Base-by-base conservation (phyloP, 108 stramenopile species). In the Pseudonitzschia multistriata region DNA sequence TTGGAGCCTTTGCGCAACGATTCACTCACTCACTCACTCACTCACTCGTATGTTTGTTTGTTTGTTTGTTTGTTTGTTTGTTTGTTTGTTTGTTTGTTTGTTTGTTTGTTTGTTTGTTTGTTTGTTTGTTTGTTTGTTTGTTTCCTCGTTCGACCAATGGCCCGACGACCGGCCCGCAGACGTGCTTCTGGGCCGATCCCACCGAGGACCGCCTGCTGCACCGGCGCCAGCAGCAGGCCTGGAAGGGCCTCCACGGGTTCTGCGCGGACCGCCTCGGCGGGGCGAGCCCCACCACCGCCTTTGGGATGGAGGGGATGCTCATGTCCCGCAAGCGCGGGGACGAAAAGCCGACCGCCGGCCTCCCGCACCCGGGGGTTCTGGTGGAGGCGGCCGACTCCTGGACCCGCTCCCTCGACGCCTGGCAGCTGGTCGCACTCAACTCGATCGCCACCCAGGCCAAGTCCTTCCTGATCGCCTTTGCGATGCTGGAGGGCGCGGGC, bases 161-260 rank as follows among this genome's bases (percentile, higher is more conserved):
- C n/a, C n/a, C n/a, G n/a, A n/a, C n/a, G n/a, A n/a, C n/a, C n/a
- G n/a, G n/a, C 42, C 7, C 3, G 24, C 30, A 77, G 76, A 80
- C 86, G 17, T 96, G 95, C 61, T 95, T 87, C 73, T 86, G 84
- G 82, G 88, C 89, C 1, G 92, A 93, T 56, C 87, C 91, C 0
- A 75, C 68, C 2, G 86, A 88, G 59, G 96, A 93, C 68, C 75
- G 96, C 21, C 72, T 88, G 2, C 70, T 96, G 71, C 77, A 89
- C 65, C 83, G 85, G 21, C 76, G 76, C 2, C 96, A 96, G 70
- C 39, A 79, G 57, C 31, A 83, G 40, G 69, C 75, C 0, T 94
- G 90, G 90, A 64, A 77, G 25, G 83, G 73, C n/a, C 62, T 96
- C 65, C 92, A 92, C 55, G 49, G 68, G 5, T 82, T 76, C 24